Conservation (phyloP, 768 basidiomycete genomes). For the Suillus occidentalis region DNA sequence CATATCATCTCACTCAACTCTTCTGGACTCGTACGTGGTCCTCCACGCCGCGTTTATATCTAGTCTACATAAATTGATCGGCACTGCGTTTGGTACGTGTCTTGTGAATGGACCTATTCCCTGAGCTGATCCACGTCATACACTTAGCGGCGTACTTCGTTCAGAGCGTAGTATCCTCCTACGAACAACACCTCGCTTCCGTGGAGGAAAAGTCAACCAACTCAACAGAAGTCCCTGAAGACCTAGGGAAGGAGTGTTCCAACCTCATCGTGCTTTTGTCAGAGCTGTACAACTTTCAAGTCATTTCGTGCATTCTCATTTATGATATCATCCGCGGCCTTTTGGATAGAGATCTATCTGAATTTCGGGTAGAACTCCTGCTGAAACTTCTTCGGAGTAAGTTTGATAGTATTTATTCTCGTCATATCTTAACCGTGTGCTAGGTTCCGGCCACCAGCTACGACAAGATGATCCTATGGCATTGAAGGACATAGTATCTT, state of each 20-base stretch:
- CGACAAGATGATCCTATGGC: conserved; percentile 90
- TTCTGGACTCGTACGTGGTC: conserved; percentile 87
- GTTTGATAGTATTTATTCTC: conserved; percentile 21
- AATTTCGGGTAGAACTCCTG: conserved; percentile 83
- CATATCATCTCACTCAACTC: conserved; percentile 75
- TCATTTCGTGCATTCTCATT: conserved; percentile 83
- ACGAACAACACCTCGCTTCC: conserved; percentile 55
- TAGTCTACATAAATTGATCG: conserved; percentile 75
- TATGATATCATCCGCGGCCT: conserved; percentile 87
- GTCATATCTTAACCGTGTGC: conserved; percentile 9
- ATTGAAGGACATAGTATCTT: conserved; percentile 85
- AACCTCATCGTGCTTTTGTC: conserved; percentile 87
- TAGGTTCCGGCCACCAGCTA: conserved; percentile 91
- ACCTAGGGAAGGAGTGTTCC: conserved; percentile 79
- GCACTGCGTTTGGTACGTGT: conserved; percentile 84
- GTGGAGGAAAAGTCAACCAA: conserved; percentile 25
- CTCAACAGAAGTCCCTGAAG: conserved; percentile 30
- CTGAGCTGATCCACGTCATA: conserved; percentile 3
- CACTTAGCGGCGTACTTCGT: conserved; percentile 76
- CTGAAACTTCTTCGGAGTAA: conserved; percentile 82
- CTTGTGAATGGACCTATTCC: not conserved
- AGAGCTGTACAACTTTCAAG: conserved; percentile 95
- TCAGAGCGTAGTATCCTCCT: conserved; percentile 66
- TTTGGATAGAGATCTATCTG: conserved; percentile 61
- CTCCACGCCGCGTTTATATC: conserved; percentile 86